Percentiles rank a stretch among this genome's conserved stretches.
Evolutionary conservation across 1,284 basidiomycete species (phyloP).

Genomic region (Ceratobasidium sp.): DNA sequence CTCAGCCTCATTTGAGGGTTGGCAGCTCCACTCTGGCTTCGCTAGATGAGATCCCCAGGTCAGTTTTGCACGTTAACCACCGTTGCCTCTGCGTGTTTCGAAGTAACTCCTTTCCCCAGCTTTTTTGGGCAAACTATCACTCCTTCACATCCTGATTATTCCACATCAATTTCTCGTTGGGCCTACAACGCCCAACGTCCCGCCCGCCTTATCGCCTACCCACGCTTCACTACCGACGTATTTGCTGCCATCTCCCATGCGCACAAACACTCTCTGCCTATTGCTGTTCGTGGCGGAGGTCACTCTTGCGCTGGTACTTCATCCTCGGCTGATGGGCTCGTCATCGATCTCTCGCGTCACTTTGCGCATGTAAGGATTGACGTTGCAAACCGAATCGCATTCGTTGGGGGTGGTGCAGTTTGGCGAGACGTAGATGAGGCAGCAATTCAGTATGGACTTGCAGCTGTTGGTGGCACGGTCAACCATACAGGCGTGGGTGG

Average conservation of each 20-base stretch:
- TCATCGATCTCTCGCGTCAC: slow-evolving; percentile 53
- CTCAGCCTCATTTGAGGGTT: not conserved
- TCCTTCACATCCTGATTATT: slow-evolving; percentile 8
- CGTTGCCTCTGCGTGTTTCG: not conserved
- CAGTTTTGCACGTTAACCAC: not conserved
- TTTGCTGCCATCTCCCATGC: slow-evolving; percentile 26
- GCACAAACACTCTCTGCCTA: slow-evolving; percentile 1
- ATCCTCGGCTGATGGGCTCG: slow-evolving; percentile 38
- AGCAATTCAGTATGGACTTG: slow-evolving; percentile 50
- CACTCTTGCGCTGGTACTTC: slow-evolving; percentile 41
- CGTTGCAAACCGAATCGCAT: slow-evolving; percentile 45
- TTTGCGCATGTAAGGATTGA: slow-evolving; percentile 51
- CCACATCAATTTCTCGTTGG: slow-evolving; percentile 13
- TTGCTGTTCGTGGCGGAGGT: slow-evolving; percentile 39
- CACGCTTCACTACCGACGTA: slow-evolving; percentile 31
- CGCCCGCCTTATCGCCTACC: slow-evolving; percentile 36
- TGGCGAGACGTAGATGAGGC: slow-evolving; percentile 53
- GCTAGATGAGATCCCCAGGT: slow-evolving; percentile 18
- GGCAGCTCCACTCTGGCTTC: not conserved
- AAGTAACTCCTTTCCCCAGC: not conserved
- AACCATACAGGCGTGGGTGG: slow-evolving; percentile 54
- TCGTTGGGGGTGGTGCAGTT: slow-evolving; percentile 52
- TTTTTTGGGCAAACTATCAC: slow-evolving; percentile 24
- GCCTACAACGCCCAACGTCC: slow-evolving; percentile 35
- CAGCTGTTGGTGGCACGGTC: slow-evolving; percentile 53